These are phyloP conservation scores for Termitomyces heimii DNA, from an alignment of 768 basidiomycete species.

Conservation along the genomic window DNA sequence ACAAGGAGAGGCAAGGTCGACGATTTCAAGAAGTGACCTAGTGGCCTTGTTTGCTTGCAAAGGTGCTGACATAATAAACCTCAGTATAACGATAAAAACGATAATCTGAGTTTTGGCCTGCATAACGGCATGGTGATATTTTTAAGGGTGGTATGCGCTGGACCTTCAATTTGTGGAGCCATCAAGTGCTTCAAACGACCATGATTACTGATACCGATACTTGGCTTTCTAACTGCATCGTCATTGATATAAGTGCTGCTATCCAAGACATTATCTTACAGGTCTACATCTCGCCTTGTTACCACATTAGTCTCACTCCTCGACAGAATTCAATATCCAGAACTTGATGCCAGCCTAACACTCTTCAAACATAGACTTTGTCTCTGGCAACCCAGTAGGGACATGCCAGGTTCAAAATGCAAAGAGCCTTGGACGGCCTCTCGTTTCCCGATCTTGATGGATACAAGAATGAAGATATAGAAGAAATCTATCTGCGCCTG, in stretches of 20 bases:
- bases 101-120: no score
- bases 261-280: background rate
- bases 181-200: no score
- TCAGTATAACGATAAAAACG: no score
- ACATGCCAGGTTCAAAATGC: background rate
- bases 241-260: background rate
- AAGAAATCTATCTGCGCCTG: no score
- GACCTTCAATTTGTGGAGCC: no score
- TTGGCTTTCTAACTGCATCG: background rate
- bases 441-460: background rate
- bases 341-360: background rate
- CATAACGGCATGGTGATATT: no score
- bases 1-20: constrained; percentile 5
- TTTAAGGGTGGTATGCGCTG: no score
- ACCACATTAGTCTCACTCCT: background rate
- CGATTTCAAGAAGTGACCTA: constrained; percentile 2
- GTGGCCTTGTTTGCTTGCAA: constrained; percentile 21
- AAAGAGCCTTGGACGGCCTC: background rate
- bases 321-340: background rate
- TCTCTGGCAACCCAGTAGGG: background rate
- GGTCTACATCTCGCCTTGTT: background rate
- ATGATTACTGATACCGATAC: no score
- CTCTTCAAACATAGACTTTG: background rate
- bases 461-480: background rate
- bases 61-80: constrained; percentile 17